A percentile compares a stretch with the other conserved stretches of the same genome.
These are phyloP conservation scores for Lactarius sp. DNA, from an alignment of 768 basidiomycete genomes.

Conservation along the genomic window DNA sequence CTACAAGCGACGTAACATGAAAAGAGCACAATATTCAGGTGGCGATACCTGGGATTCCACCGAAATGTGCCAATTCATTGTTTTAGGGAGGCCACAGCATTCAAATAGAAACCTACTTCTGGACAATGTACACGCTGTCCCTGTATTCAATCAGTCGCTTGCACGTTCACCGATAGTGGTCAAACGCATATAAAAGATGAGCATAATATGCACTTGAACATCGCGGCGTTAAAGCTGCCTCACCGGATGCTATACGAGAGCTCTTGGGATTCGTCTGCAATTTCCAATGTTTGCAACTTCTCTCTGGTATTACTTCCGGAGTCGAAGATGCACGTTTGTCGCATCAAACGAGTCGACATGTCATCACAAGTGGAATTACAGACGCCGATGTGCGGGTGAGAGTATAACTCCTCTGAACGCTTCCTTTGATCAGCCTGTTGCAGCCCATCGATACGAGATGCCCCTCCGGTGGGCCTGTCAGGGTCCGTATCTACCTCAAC, in stretches of 20 bases:
- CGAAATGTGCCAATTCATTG: constrained; percentile 28
- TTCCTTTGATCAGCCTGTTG: too few species aligned
- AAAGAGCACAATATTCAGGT: constrained; percentile 96
- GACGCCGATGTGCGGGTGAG: too few species aligned
- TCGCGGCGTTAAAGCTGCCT: constrained; percentile 99
- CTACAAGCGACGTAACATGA: constrained; percentile 67
- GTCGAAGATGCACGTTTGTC: too few species aligned
- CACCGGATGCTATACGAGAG: constrained; percentile 83
- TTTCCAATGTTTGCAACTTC: too few species aligned
- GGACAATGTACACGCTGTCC: constrained; percentile 97
- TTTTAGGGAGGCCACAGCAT: constrained; percentile 11
- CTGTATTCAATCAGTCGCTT: constrained; percentile 98
- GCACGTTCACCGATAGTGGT: constrained; percentile 98
- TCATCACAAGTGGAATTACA: too few species aligned
- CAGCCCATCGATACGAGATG: too few species aligned
- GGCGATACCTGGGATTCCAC: constrained; percentile 99
- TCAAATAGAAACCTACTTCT: constrained; percentile 49
- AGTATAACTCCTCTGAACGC: too few species aligned
- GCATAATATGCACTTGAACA: constrained; percentile 76
- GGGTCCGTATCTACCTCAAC: too few species aligned
- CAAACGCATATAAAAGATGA: constrained; percentile 53
- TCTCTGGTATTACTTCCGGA: too few species aligned
- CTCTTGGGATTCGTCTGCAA: too few species aligned
- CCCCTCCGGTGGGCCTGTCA: too few species aligned
- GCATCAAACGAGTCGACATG: too few species aligned